Conservation (phyloP, 2,329 filamentous ascomycete species). For the Pseudocercospora macadamiae region DNA sequence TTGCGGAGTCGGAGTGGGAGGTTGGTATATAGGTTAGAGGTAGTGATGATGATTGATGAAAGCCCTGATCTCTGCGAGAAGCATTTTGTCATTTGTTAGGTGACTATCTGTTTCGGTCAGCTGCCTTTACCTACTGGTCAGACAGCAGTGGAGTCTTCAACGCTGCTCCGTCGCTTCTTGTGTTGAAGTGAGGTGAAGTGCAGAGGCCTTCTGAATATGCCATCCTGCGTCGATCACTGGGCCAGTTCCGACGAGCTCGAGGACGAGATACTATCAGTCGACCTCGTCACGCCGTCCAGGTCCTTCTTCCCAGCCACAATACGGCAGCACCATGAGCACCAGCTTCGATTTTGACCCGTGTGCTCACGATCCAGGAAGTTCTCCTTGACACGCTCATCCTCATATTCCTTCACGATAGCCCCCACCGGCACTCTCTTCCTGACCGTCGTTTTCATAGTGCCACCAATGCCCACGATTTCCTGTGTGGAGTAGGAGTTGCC, state of each 20-base stretch:
- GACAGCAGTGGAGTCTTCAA: no score
- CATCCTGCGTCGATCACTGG: neutral
- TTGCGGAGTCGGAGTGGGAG: constrained; percentile 32
- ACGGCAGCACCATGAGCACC: constrained; percentile 90
- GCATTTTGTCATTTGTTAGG: neutral
- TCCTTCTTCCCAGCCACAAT: constrained; percentile 37
- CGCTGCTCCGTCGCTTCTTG: no score
- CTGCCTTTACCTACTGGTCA: no score
- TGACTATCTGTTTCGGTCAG: no score
- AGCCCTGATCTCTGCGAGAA: neutral
- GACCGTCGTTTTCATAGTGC: constrained; percentile 83
- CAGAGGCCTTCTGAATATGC: no score
- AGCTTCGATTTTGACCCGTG: constrained; percentile 69
- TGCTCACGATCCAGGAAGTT: constrained; percentile 72
- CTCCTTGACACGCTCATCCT: constrained; percentile 71
- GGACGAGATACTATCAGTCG: constrained; percentile 34
- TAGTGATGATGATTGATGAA: neutral
- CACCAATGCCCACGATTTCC: constrained; percentile 89
- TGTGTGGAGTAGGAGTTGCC: constrained; percentile 79
- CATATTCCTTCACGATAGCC: constrained; percentile 81
- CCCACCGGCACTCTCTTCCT: constrained; percentile 81
- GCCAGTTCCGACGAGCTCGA: constrained; percentile 20
- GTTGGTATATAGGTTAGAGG: neutral
- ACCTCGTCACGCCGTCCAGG: constrained; percentile 23
- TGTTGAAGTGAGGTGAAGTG: no score